A percentile compares a stretch with the other conserved stretches of the same genome.
phyloP scores from a whole-genome alignment of 1,284 basidiomycete species.

The Microbotryomycetes sp. region DNA sequence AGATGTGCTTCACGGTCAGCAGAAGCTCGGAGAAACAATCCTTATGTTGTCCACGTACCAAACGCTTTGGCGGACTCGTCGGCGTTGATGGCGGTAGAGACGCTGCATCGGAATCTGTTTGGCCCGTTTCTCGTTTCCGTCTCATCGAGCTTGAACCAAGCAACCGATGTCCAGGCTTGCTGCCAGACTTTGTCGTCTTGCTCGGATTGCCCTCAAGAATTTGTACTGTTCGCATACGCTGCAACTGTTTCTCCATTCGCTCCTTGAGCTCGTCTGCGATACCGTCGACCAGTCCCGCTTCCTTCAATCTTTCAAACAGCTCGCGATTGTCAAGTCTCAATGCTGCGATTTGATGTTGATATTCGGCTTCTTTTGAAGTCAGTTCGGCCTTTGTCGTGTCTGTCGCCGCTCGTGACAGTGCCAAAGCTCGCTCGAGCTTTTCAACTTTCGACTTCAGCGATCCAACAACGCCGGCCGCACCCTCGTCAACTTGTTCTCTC shows the following conservation, averaged over 20 bases:
- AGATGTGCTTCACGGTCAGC: background rate
- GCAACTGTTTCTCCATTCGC: conserved; percentile 70
- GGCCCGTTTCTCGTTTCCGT: conserved; percentile 4
- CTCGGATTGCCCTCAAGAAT: conserved; percentile 55
- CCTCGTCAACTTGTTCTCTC: conserved; percentile 70
- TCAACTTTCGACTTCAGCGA: conserved; percentile 65
- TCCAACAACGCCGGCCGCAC: conserved; percentile 75
- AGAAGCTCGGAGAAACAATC: background rate
- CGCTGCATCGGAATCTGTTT: background rate
- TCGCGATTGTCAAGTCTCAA: conserved; percentile 90
- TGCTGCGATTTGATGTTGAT: conserved; percentile 79
- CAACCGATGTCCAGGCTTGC: conserved; percentile 40
- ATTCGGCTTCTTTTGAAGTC: conserved; percentile 67
- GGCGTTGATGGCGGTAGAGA: background rate
- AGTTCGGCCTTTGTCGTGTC: conserved; percentile 53
- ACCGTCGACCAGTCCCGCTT: conserved; percentile 69
- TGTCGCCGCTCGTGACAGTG: conserved; percentile 67
- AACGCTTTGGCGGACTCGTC: background rate
- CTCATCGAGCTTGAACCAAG: conserved; percentile 38
- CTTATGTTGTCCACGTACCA: background rate
- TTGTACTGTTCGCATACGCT: conserved; percentile 74
- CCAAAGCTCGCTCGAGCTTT: conserved; percentile 71
- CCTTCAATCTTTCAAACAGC: conserved; percentile 83
- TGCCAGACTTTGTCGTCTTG: conserved; percentile 21
- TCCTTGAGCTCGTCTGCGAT: conserved; percentile 71